Evolutionary conservation across 139 green algal genomes (phyloP), one percentile per base, ranked within the genome.

Genomic region (Chlorella sp.): DNA sequence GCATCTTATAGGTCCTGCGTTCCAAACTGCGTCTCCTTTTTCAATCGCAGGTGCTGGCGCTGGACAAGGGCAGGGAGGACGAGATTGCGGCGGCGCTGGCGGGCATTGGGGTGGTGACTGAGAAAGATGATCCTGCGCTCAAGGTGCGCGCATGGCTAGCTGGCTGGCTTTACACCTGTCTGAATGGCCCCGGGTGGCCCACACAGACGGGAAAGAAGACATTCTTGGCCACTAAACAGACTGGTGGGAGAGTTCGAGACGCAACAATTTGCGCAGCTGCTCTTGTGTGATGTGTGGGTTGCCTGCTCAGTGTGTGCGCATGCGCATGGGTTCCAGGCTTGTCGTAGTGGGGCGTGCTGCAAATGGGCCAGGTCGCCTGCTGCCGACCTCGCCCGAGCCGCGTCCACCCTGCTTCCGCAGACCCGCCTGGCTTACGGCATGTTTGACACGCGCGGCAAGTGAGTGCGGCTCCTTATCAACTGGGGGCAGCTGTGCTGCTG

Each of bases 401-500:
- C 48, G n/a, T 30, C 51, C 46, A 19, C 46, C 46, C 11, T 8
- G 51, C 79, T 48, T 0, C 62, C 95, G 22, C 82, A 86, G n/a
- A 80, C 87, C 22, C 87, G 93, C 79, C 97, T 99, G 93, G 94
- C 93, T 0, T 87, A 90, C 36, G 92, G 95, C 69, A 99, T 99
- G 97, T 99, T 99, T 89, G 95, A 99, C 92, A 99, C 96, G 22
- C 74, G 85, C 1, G 93, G 94, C 20, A 94, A 88, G 89, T 90
- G 68, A 76, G 82, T 79, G 3, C 0, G 26, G 28, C 7, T 8
- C 32, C 77, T n/a, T n/a, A n/a, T n/a, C n/a, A n/a, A n/a, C n/a
- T n/a, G n/a, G n/a, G n/a, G n/a, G n/a, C n/a, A n/a, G n/a, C n/a
- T n/a, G n/a, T n/a, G n/a, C n/a, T n/a, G n/a, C n/a, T n/a, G n/a